Evolutionary conservation across 495 filamentous ascomycete species (phyloP), one percentile per base, ranked within the genome.

Genomic region (Neohortaea acidophila): DNA sequence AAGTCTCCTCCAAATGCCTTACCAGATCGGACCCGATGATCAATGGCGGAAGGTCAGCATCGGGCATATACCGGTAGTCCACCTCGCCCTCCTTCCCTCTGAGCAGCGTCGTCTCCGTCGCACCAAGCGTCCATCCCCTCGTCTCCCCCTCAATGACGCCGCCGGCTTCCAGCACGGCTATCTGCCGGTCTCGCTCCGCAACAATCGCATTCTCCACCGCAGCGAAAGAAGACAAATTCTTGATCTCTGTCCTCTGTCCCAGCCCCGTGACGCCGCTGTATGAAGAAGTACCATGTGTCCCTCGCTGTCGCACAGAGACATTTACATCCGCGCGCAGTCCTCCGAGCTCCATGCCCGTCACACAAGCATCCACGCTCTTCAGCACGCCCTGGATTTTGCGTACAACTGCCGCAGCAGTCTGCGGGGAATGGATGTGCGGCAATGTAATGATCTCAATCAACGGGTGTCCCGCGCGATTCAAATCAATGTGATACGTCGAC

Each of bases 11-110:
- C 8, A 96, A 62, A 43, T 73, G 59, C 8, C 65, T 51, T 13
- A 94, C 59, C 4, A 94, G 62, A 30, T 81, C 75, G 27, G 58
- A 47, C 10, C 73, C 77, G 45, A 99, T 77, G 3, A 82, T 51
- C 8, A 99, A 63, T 0, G 91, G 82, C 0, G 69, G 69, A 8
- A 99, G 61, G 57, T 99, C 89, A 2, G 89, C 84, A 55, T 99
- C 89, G 1, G 89, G 89, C 91, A 97, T 96, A 56, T 96, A 97
- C 30, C 89, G 68, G 54, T 97, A 97, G 50, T 97, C 89, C 2
- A 96, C 84, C 51, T 94, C 86, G 27, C 89, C 91, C 52, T 97
- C 89, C 58, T 97, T 97, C 9, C 84, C 85, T 45, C 89, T 70
- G 12, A 97, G 57, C 17, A 72, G 69, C 31, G 62, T 66, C 14